phyloP scores from a whole-genome alignment of 768 basidiomycete species.

The Saitozyma sp. region DNA sequence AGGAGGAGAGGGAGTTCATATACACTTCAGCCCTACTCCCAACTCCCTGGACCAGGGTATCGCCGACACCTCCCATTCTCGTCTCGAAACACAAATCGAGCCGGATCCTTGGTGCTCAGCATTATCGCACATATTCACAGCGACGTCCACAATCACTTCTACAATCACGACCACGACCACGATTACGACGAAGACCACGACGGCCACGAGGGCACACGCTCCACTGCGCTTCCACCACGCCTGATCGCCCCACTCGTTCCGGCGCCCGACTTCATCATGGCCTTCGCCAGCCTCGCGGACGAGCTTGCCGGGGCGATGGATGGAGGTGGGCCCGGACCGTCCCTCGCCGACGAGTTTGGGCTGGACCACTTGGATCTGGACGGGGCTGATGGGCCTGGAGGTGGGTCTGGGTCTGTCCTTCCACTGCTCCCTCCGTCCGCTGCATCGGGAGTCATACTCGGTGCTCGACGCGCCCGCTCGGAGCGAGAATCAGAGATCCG shows the following conservation, averaged over 20 bases:
- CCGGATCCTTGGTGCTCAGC: neutral
- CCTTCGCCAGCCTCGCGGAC: slow-evolving; percentile 11
- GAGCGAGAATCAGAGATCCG: neutral
- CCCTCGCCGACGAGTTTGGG: slow-evolving; percentile 17
- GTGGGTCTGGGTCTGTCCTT: slow-evolving; percentile 11
- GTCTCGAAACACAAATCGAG: too few species aligned
- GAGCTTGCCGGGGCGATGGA: slow-evolving; percentile 11
- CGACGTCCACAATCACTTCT: neutral
- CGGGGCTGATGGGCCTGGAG: neutral
- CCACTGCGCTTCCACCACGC: too few species aligned
- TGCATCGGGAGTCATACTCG: neutral
- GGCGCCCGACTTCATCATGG: neutral
- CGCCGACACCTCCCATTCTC: too few species aligned
- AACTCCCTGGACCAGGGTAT: too few species aligned
- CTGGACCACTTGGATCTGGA: slow-evolving; percentile 2
- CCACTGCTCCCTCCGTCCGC: neutral
- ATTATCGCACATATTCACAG: neutral
- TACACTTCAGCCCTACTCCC: too few species aligned
- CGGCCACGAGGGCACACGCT: neutral
- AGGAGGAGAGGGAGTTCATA: too few species aligned
- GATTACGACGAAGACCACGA: too few species aligned
- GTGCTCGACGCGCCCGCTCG: neutral
- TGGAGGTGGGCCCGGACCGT: neutral
- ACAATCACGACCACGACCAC: too few species aligned
- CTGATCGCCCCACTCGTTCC: too few species aligned